Base-by-base conservation (phyloP, 2,329 filamentous ascomycete species). In the Colletotrichum phormii region DNA sequence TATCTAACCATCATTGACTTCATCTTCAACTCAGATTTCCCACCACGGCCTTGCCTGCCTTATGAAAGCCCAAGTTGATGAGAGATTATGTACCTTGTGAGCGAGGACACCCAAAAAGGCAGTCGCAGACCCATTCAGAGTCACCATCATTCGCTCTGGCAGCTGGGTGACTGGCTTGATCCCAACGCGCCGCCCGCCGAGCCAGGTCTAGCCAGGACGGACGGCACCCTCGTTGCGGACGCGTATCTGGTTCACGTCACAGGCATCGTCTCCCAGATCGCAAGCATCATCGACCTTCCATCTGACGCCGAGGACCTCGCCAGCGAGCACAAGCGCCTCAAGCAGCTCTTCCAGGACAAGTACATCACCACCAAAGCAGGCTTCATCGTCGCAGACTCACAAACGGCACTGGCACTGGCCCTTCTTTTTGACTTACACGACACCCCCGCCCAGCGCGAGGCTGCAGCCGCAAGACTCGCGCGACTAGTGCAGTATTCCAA, bases 131-230 rank as follows among this genome's bases (percentile, higher is more conserved):
- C 26, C 26, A 29, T 29, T 29, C 1, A 3, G 26, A 26, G 24
- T 26, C 24, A 26, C 24, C 24, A 26, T 26, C 24, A 29, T 3
- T 75, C 74, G 15, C 62, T 72, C 7, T 79, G 78, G 62, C 85
- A 87, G 70, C 81, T 81, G 24, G 81, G 86, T 42, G 86, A 88
- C 75, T 88, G 86, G 86, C 80, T 88, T 0, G 86, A 87, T 67
- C 86, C 86, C 0, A 80, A 80, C 2, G 82, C 86, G 0, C 86
- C 86, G 0, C 80, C 83, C 0, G 79, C 84, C 1, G 76, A 82
- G 22, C 81, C 86, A 0, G 82, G 80, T 2, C 77, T 76, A 18
- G 84, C 83, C 0, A 81, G 80, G 0, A 88, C 86, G 0, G 79
- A 84, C 46, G 77, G 81, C 0, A 78, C 79, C 0, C 80, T 85